Conservation (phyloP, 129 eudicot genomes). For the Lactuca sativa region DNA sequence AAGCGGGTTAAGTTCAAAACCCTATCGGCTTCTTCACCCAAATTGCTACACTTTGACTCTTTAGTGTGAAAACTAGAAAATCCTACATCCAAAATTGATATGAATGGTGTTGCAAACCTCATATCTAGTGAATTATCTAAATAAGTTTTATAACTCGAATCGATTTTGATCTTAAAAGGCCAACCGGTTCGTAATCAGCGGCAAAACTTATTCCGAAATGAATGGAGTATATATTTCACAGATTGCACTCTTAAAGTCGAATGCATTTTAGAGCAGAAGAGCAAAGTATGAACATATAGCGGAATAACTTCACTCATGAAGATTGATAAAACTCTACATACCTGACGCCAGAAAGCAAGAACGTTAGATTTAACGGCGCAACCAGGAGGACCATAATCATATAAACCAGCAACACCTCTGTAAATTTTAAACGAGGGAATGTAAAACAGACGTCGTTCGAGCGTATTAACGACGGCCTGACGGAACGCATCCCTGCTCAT, state of each 20-base stretch:
- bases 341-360: conserved; percentile 90
- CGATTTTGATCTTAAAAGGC: not conserved
- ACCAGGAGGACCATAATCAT: conserved; percentile 87
- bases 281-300: not conserved
- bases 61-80: not conserved
- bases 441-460: conserved; percentile 67
- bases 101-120: not conserved
- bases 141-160: not conserved
- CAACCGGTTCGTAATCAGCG: not conserved
- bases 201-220: not conserved
- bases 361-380: conserved; percentile 76
- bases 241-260: not conserved
- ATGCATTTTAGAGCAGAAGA: not conserved
- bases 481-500: conserved; percentile 51
- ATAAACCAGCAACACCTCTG: conserved; percentile 81
- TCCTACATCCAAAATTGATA: not conserved
- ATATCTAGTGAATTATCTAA: not conserved
- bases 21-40: not conserved
- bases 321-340: not conserved
- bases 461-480: conserved; percentile 60
- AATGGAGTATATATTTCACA: not conserved
- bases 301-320: too few species aligned
- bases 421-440: conserved; percentile 72
- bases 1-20: not conserved
- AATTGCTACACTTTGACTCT: not conserved